Evolutionary conservation across 371 early-diverging fungal genomes (phyloP), one percentile per base, ranked within the genome.

Genomic region (Rhizomucor pusillus): DNA sequence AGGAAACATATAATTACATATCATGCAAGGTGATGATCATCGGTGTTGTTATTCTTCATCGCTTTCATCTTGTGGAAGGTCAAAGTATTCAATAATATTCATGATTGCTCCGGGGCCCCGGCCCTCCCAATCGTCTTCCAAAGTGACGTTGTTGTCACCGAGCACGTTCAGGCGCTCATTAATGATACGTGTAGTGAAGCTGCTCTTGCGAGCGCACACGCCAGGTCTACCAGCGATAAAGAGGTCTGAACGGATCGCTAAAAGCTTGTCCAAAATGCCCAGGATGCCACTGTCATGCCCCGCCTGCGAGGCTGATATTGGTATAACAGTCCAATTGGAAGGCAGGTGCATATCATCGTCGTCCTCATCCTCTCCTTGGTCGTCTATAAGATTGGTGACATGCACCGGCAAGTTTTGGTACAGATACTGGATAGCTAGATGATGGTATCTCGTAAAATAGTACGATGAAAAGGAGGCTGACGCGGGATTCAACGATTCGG

Each of bases 261-360:
- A 24, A 16, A 71, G 43, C 50, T 71, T 71, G 40, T 71, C 71
- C 5, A 71, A 20, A 11, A 71, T 71, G n/a, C 71, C 71, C 0
- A 67, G 43, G 19, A 59, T 44, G 6, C 67, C 65, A 10, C 45
- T 49, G 34, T 71, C 71, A 3, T 55, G 43, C 3, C 19, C 19
- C 7, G 60, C 52, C 0, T 60, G 6, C 1, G 37, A 18, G 10
- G 50, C 37, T 24, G 63, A 47, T 7, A 69, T 29, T 16, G 60
- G 55, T 5, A 69, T 12, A 14, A 65, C 54, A 10, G 66, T 65
- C 70, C 70, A 69, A 37, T 69, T 62, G 4, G 60, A 43, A 34
- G 69, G 66, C 12, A 56, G 19, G 1, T 19, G 41, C 19, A 47
- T 40, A 18, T 47, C 36, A 9, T 33, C 43, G 2, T 47, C 47